Conservation (phyloP, 1,284 basidiomycete genomes). For the Moesziomyces sp. region DNA sequence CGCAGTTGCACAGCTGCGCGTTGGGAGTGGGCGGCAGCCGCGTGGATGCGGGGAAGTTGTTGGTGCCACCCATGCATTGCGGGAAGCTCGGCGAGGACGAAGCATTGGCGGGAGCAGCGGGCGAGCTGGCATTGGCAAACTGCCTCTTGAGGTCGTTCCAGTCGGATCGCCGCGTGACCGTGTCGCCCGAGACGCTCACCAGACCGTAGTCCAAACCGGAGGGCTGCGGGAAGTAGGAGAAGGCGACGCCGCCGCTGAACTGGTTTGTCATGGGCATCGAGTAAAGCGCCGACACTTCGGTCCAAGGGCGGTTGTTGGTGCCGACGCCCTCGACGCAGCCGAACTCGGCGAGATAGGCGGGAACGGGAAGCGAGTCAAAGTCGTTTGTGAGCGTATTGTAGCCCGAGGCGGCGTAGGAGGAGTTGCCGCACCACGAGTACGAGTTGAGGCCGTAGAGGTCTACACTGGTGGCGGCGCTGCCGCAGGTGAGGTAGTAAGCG, state of each 20-base stretch:
- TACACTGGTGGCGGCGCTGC: slow-evolving; percentile 77
- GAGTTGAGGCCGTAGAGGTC: slow-evolving; percentile 78
- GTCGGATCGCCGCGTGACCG: slow-evolving; percentile 76
- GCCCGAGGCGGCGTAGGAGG: slow-evolving; percentile 73
- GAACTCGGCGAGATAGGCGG: slow-evolving; percentile 90
- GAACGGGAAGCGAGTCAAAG: slow-evolving; percentile 75
- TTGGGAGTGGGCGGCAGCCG: slow-evolving; percentile 85
- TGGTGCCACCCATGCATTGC: slow-evolving; percentile 75
- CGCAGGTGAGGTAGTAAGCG: slow-evolving; percentile 84
- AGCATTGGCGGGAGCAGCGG: slow-evolving; percentile 73
- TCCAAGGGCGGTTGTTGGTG: slow-evolving; percentile 78
- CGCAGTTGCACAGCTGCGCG: slow-evolving; percentile 79
- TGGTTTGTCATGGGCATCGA: slow-evolving; percentile 78
- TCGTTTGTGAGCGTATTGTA: slow-evolving; percentile 69
- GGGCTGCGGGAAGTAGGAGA: slow-evolving; percentile 69
- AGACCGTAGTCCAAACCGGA: slow-evolving; percentile 84
- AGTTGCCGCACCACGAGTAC: slow-evolving; percentile 78
- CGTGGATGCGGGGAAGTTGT: slow-evolving; percentile 75
- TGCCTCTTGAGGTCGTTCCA: slow-evolving; percentile 76
- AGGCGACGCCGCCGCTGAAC: slow-evolving; percentile 89
- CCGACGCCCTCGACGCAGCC: slow-evolving; percentile 75
- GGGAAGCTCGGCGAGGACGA: slow-evolving; percentile 74
- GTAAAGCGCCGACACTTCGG: slow-evolving; percentile 81
- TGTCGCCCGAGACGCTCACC: slow-evolving; percentile 77
- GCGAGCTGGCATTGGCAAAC: slow-evolving; percentile 74